A percentile compares a stretch with the other conserved stretches of the same genome.
These are phyloP conservation scores for Magnolia kwangsiensis DNA, from an alignment of 164 flowering plant species.

Conservation along the genomic window DNA sequence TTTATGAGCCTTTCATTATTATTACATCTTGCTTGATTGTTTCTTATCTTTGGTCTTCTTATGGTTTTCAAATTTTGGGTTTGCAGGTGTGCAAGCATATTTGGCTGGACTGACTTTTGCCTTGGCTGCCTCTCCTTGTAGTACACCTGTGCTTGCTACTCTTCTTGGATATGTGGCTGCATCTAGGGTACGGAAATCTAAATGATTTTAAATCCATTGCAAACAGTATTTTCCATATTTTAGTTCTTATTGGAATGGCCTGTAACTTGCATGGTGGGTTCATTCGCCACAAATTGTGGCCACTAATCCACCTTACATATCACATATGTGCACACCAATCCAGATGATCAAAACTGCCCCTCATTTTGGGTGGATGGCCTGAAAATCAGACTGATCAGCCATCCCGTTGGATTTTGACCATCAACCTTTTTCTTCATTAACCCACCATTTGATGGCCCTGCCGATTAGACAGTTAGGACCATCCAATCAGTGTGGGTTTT, in stretches of 20 bases:
- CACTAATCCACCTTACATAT: background rate
- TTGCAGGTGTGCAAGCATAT: conserved; percentile 90
- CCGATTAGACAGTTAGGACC: background rate
- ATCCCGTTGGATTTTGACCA: too few relatives aligned
- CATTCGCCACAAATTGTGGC: background rate
- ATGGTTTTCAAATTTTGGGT: background rate
- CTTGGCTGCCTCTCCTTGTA: conserved; percentile 96
- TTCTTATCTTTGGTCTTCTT: background rate
- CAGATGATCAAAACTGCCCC: background rate
- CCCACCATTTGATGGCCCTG: background rate
- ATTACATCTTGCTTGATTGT: background rate
- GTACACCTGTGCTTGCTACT: conserved; percentile 91
- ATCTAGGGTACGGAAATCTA: conserved; percentile 51
- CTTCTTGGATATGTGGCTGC: conserved; percentile 89
- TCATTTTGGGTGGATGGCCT: background rate
- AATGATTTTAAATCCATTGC: background rate
- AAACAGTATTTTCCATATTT: background rate
- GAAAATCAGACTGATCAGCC: too few relatives aligned
- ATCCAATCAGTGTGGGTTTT: background rate
- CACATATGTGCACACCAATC: background rate
- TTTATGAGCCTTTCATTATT: background rate
- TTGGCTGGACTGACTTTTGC: conserved; percentile 97
- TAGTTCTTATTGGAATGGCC: background rate
- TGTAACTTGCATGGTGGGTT: background rate
- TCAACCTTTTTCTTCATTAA: too few relatives aligned